Percentiles rank a stretch among this genome's conserved stretches.
phyloP scores from a whole-genome alignment of 495 filamentous ascomycete species.

The Pyrenula massariospora region DNA sequence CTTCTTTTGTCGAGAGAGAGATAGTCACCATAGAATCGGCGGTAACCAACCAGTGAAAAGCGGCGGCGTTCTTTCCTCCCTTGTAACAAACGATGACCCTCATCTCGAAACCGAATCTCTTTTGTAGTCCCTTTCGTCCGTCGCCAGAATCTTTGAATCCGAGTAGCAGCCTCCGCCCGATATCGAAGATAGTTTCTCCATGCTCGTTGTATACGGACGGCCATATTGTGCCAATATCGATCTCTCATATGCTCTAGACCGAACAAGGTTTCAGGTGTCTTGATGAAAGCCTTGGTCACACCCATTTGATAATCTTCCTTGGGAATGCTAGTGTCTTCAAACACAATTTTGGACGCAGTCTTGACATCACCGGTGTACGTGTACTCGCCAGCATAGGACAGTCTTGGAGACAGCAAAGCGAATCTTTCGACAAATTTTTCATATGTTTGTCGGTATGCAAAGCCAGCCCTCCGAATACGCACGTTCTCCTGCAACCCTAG shows the following conservation, averaged over 20 bases:
- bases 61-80: constrained; percentile 82
- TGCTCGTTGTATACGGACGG: constrained; percentile 89
- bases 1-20: constrained; percentile 70
- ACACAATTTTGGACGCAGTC: constrained; percentile 81
- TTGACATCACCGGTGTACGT: constrained; percentile 84
- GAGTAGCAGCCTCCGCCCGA: constrained; percentile 78
- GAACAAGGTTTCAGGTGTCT: constrained; percentile 95
- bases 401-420: constrained; percentile 88
- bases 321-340: constrained; percentile 92
- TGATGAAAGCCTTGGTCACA: constrained; percentile 95
- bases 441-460: constrained; percentile 94
- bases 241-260: constrained; percentile 97
- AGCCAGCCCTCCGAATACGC: constrained; percentile 89
- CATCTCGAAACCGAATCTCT: constrained; percentile 74
- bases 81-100: constrained; percentile 75
- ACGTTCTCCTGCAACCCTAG: constrained; percentile 98
- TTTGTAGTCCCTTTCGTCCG: constrained; percentile 80
- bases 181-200: constrained; percentile 95
- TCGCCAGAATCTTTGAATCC: constrained; percentile 93
- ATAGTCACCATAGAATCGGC: constrained; percentile 93
- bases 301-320: constrained; percentile 95
- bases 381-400: constrained; percentile 92
- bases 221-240: constrained; percentile 99
- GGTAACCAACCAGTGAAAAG: constrained; percentile 79
- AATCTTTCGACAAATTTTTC: constrained; percentile 98